Percentiles rank a stretch among this genome's conserved stretches.
These are phyloP conservation scores for Heliophila coronopifolia DNA, from an alignment of 441 rosid species.

Conservation along the genomic window DNA sequence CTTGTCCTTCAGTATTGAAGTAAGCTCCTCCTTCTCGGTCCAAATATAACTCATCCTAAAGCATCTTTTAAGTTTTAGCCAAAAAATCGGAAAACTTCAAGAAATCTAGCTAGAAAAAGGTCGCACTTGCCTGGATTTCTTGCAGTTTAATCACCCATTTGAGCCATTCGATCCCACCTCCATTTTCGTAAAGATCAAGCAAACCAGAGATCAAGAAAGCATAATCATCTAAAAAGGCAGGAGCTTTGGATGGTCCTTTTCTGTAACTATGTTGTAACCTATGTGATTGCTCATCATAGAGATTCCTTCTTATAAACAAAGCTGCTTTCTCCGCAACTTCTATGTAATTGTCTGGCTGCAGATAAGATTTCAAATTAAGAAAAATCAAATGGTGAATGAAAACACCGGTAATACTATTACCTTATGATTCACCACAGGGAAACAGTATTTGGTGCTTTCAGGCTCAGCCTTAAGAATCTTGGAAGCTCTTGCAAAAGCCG, in stretches of 20 bases:
- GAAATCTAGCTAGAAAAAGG: not conserved
- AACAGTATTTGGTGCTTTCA: conserved; percentile 40
- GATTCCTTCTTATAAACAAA: conserved; percentile 55
- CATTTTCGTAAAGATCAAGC: conserved; percentile 74
- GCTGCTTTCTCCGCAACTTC: conserved; percentile 88
- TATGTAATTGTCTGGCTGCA: conserved; percentile 74
- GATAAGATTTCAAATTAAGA: not conserved
- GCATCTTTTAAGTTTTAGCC: not conserved
- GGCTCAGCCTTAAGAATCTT: conserved; percentile 59
- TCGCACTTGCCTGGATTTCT: conserved; percentile 54
- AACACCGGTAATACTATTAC: too few species aligned
- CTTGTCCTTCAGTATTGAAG: conserved; percentile 80
- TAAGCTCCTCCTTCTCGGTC: conserved; percentile 89
- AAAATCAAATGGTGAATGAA: too few species aligned
- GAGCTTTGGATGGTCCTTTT: conserved; percentile 84
- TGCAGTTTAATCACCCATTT: conserved; percentile 77
- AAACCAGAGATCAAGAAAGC: conserved; percentile 83
- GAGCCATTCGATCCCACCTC: conserved; percentile 59
- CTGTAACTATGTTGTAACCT: conserved; percentile 76
- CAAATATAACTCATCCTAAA: conserved; percentile 80
- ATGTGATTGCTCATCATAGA: conserved; percentile 53
- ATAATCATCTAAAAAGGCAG: conserved; percentile 91
- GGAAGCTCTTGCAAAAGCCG: conserved; percentile 84
- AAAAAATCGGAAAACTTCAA: not conserved
- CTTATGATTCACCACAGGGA: conserved; percentile 64